Conservation (phyloP, 192 early-diverging fungal genomes). For the Gamsiella multidivaricata region DNA sequence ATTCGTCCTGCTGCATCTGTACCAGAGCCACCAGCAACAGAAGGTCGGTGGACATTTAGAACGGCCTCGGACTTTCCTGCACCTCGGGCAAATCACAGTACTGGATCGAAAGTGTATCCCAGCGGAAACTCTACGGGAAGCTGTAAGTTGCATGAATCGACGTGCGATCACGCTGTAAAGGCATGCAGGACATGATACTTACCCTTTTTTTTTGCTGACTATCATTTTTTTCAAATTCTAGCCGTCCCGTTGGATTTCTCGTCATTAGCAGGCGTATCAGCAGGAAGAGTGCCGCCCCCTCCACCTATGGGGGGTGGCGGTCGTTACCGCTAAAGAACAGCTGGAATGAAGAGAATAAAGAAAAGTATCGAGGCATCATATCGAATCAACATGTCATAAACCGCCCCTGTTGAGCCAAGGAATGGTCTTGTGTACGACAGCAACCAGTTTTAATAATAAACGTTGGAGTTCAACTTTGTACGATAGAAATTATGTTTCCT, state of each 20-base stretch:
- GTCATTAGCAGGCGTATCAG: conserved; percentile 45
- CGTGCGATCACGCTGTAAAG: not conserved
- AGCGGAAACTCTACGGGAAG: conserved; percentile 54
- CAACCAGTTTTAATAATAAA: no score
- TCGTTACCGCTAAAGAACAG: conserved; percentile 21
- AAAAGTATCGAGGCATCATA: no score
- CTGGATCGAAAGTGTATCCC: conserved; percentile 46
- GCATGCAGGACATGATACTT: not conserved
- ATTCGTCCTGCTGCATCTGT: conserved; percentile 19
- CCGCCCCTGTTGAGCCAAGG: no score
- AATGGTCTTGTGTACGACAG: no score
- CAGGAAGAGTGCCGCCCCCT: conserved; percentile 25
- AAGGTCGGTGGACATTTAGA: conserved; percentile 59
- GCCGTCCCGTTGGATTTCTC: conserved; percentile 48
- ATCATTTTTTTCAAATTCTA: conserved; percentile 12
- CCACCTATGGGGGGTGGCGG: conserved; percentile 34
- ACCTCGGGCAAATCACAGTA: conserved; percentile 26
- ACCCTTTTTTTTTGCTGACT: conserved; percentile 14
- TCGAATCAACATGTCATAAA: no score
- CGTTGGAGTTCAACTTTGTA: no score
- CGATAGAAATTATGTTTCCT: no score
- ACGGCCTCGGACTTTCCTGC: conserved; percentile 48
- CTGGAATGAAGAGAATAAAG: not conserved
- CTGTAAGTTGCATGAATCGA: conserved; percentile 29
- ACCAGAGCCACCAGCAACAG: conserved; percentile 55